These are phyloP conservation scores for Tritrichomonas musculus DNA, from an alignment of 208 protist genomes.

Conservation along the genomic window DNA sequence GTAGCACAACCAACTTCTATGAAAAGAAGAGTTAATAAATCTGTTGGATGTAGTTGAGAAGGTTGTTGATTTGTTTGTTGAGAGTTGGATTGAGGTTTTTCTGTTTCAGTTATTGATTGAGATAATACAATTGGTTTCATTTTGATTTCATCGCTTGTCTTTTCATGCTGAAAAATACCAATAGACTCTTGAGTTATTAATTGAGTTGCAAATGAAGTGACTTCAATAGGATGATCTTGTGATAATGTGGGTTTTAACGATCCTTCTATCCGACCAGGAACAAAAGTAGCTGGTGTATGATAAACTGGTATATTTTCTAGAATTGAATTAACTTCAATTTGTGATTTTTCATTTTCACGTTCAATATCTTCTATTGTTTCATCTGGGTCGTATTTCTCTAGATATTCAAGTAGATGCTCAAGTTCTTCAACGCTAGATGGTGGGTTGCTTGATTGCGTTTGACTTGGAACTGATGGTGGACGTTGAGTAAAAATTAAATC, in stretches of 20 bases:
- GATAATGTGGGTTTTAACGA: not conserved
- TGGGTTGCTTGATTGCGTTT: not conserved
- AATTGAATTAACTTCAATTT: not conserved
- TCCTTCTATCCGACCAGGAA: not conserved
- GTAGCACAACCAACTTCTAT: not conserved
- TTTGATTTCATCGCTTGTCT: not conserved
- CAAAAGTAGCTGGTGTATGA: not conserved
- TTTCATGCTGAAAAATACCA: not conserved
- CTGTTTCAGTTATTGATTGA: not conserved
- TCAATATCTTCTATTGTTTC: not conserved
- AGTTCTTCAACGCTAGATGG: not conserved
- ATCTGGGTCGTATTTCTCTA: not conserved
- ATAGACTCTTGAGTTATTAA: not conserved
- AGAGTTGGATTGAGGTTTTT: not conserved
- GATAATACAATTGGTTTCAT: not conserved
- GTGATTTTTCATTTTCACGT: not conserved
- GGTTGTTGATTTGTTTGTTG: not conserved
- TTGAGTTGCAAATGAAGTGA: not conserved
- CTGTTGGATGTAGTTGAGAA: not conserved
- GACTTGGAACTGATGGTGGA: not conserved
- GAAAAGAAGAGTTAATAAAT: not conserved
- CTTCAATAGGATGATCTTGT: not conserved
- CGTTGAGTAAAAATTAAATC: conserved; percentile 17
- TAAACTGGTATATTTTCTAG: not conserved
- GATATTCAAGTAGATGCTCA: not conserved